Base-by-base conservation (phyloP, 768 basidiomycete genomes). In the Guyanaporus albipodus region DNA sequence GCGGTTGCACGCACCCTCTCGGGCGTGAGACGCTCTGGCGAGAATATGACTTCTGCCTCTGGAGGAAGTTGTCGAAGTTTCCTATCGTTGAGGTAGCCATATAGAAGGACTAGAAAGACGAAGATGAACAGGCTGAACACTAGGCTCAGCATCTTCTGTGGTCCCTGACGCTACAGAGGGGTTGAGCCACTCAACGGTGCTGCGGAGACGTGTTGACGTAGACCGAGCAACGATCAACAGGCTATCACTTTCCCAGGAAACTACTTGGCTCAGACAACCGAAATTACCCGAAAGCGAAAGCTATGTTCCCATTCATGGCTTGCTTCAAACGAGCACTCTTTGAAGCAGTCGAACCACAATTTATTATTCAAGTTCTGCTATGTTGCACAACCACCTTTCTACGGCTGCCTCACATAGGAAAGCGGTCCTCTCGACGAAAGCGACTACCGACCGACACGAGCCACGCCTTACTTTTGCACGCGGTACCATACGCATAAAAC, bases 11-110 rank as follows among this genome's bases (percentile, higher is more conserved):
- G 67, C 17, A 79, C 73, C 17, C 70, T 68, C 37, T 74, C 61
- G 5, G 70, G 63, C 0, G 76, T 74, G 50, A 72, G 64, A 21
- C 87, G 76, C 23, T 69, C 58, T 0, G 83, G 79, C 0, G 82
- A 79, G 51, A 85, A 69, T 8, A 64, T 57, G 28, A 35, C 42
- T 6, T 66, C 57, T 0, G 72, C 81, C 31, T 73, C 70, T 0
- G 63, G 58, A 6, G 86, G 83, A 27, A 80, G 63, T 1, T 60
- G 58, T n/a, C 64, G 64, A 10, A 89, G 67, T 29, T 76, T 74
- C 12, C 55, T 64, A 58, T 86, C 84, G 56, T 89, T 86, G 46
- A 66, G 49, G 21, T 66, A 62, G 17, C 73, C 59, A 61, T 80
- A 82, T 9, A 76, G 49, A 34, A 56, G 39, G 26, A 52, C 17